These are phyloP conservation scores for Colletotrichum sojae DNA, from an alignment of 2,329 filamentous ascomycete species.

Conservation along the genomic window DNA sequence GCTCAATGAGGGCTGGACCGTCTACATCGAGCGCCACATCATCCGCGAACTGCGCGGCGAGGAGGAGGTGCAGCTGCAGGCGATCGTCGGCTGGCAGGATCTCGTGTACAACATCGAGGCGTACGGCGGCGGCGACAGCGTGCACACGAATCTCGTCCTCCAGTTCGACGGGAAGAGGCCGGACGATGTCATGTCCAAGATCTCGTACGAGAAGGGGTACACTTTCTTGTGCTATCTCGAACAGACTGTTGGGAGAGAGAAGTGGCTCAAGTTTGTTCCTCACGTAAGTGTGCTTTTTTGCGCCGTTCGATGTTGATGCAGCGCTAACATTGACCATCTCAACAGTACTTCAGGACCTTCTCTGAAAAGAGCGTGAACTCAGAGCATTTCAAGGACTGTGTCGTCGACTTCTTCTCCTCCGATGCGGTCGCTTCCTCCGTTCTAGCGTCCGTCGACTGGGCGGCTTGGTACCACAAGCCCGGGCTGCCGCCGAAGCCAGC, in stretches of 20 bases:
- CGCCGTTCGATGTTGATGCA: not conserved
- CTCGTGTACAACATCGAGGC: conserved; percentile 21
- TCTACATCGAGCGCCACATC: conserved; percentile 28
- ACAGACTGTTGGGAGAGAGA: conserved; percentile 9
- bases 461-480: conserved; percentile 12
- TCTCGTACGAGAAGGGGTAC: conserved; percentile 28
- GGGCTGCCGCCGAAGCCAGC: conserved; percentile 21
- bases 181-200: conserved; percentile 32
- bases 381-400: conserved; percentile 12
- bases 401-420: conserved; percentile 11
- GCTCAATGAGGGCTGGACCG: conserved; percentile 30
- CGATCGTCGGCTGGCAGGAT: conserved; percentile 30
- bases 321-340: not conserved
- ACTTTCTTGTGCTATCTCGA: conserved; percentile 24
- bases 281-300: not conserved
- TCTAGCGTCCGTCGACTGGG: conserved; percentile 5
- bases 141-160: conserved; percentile 19
- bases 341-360: conserved; percentile 23
- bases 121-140: conserved; percentile 13
- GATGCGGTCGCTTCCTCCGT: conserved; percentile 1
- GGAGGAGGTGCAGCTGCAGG: conserved; percentile 20
- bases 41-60: conserved; percentile 21
- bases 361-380: conserved; percentile 13
- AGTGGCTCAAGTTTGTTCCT: conserved; percentile 29
- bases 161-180: conserved; percentile 18